phyloP scores from a whole-genome alignment of 257 asterid species.

The Echium plantagineum region DNA sequence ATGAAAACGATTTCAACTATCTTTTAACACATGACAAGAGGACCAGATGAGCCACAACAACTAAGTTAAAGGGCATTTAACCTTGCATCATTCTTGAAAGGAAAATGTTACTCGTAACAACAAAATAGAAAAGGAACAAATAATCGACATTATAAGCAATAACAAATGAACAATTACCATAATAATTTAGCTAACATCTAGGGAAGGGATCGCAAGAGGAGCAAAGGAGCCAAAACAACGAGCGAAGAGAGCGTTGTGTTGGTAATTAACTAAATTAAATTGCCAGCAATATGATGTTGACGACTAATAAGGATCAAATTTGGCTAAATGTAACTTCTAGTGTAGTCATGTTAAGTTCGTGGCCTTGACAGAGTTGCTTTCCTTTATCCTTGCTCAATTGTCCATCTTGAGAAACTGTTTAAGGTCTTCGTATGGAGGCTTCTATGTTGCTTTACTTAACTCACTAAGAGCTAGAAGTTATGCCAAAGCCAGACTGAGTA shows the following conservation, averaged over 20 bases:
- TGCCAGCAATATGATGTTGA: too few species aligned
- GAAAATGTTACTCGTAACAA: neutral
- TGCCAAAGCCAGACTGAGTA: slow-evolving; percentile 85
- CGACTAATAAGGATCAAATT: too few species aligned
- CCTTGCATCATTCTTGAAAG: neutral
- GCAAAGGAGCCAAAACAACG: neutral
- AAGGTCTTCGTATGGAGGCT: slow-evolving; percentile 66
- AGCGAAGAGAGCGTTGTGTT: too few species aligned
- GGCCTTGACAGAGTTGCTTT: slow-evolving; percentile 67
- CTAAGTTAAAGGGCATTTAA: neutral
- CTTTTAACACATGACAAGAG: neutral
- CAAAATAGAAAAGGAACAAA: too few species aligned
- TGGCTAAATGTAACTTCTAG: too few species aligned
- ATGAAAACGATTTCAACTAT: too few species aligned
- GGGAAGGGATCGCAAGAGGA: neutral
- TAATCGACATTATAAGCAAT: neutral
- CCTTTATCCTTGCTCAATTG: slow-evolving; percentile 87
- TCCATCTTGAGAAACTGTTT: slow-evolving; percentile 87
- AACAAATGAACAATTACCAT: neutral
- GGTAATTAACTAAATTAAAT: too few species aligned
- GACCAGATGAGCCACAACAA: neutral
- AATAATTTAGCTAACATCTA: neutral
- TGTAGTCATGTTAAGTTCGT: slow-evolving; percentile 10
- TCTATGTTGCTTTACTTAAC: slow-evolving; percentile 55
- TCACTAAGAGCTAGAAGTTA: slow-evolving; percentile 67